A percentile compares a stretch with the other conserved stretches of the same genome.
These are phyloP conservation scores for Fusarium bulbicola DNA, from an alignment of 2,329 filamentous ascomycete species.

Conservation along the genomic window DNA sequence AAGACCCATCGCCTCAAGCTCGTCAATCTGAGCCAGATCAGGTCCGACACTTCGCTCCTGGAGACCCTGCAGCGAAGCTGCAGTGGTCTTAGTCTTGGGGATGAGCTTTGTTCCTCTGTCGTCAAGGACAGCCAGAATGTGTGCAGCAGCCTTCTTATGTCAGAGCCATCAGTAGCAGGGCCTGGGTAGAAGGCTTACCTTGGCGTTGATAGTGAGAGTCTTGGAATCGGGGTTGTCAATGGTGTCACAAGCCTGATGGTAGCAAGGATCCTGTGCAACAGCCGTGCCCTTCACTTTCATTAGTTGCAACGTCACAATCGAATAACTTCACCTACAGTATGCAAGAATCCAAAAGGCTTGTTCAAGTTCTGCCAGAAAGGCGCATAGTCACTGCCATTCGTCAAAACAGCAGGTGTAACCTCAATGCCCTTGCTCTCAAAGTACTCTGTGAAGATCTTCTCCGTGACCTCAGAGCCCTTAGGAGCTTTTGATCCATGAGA, in stretches of 20 bases:
- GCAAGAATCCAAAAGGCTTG: conserved; percentile 36
- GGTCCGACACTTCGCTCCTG: conserved; percentile 20
- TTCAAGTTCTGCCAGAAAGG: conserved; percentile 43
- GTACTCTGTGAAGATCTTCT: conserved; percentile 40
- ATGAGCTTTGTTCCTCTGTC: conserved; percentile 38
- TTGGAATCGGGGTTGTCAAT: conserved; percentile 50
- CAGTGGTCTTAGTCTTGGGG: conserved; percentile 38
- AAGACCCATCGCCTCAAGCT: conserved; percentile 48
- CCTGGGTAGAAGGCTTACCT: conserved; percentile 19
- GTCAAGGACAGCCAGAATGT: conserved; percentile 47
- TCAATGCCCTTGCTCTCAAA: conserved; percentile 46
- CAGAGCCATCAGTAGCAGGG: accelerated
- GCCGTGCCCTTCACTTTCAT: background rate
- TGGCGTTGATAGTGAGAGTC: conserved; percentile 41
- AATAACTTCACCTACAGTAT: conserved; percentile 1
- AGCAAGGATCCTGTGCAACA: conserved; percentile 39
- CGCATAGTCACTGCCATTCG: conserved; percentile 49
- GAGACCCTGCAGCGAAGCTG: conserved; percentile 13
- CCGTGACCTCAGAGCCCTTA: conserved; percentile 40
- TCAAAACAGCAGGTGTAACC: conserved; percentile 32
- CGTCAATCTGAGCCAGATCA: conserved; percentile 41
- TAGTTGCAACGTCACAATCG: accelerated
- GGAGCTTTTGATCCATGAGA: conserved; percentile 40
- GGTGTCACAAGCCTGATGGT: conserved; percentile 49
- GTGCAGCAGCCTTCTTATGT: conserved; percentile 54